Base-by-base conservation (phyloP, 2,329 filamentous ascomycete genomes). In the Ambrosiella cleistominuta region DNA sequence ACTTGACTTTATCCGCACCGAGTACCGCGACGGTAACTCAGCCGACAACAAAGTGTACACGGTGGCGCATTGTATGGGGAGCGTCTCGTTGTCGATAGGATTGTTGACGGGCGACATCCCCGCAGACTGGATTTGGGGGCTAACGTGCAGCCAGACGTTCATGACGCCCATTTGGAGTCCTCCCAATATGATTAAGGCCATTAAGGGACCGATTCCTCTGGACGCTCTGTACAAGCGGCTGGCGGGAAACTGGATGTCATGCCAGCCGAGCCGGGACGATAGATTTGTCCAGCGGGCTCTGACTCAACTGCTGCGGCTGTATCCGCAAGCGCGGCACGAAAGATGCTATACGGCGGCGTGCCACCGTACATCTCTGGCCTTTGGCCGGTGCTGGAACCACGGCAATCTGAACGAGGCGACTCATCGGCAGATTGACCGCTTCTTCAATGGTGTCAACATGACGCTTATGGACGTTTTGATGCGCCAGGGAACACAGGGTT, bases 371-470 rank as follows among this genome's bases (percentile, higher is more conserved):
- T 74, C 74, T 4, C 68, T 85, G 27, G 74, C 79, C 12, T 85
- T 83, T 63, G 81, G 81, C 40, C 75, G 78, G 61, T 78, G 74
- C 67, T 86, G 81, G 81, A 80, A 75, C 64, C 82, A 85, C 66
- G 66, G 63, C 2, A 84, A 85, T 66, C 73, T 85, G 37, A 84
- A 83, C 68, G 78, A 79, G 68, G 79, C 76, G 2, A 85, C 82
- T 1, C 82, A 85, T 67, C 69, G 74, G 0, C 75, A 81, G 64
- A 75, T 83, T 52, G 74, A 80, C 65, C 73, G 75, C 38, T 80
- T 83, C 68, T 78, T 85, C 59, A 77, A 77, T 63, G 81, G 81
- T 57, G 75, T 80, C 57, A 79, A 77, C 66, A 82, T 82, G 77
- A 73, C 71, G 1, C 68, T 77, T 61, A 70, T 83, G 54, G 66